A percentile compares a stretch with the other conserved stretches of the same genome.
Conservation (phyloP, 2,329 filamentous ascomycete species). For the Colletotrichum truncatum region DNA sequence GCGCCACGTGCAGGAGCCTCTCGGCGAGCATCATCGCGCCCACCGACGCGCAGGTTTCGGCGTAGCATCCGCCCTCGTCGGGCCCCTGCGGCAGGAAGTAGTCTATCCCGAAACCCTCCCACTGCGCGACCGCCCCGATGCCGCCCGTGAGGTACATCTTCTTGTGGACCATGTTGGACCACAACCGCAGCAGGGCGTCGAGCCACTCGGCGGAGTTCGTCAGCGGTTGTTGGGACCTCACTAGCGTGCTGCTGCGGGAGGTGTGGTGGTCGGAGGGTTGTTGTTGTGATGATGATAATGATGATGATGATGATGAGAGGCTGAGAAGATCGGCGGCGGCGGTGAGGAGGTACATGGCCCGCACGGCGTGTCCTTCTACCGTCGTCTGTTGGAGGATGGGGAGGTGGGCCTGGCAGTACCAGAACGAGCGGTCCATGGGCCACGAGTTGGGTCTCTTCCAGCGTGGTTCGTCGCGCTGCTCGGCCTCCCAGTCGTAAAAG, state of each 20-base stretch:
- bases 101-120: slow-evolving; percentile 68
- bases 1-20: slow-evolving; percentile 57
- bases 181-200: slow-evolving; percentile 56
- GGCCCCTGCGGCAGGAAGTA: slow-evolving; percentile 67
- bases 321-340: slow-evolving; percentile 64
- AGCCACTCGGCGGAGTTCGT: slow-evolving; percentile 40
- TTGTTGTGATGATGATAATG: too few relatives aligned
- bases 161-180: slow-evolving; percentile 67
- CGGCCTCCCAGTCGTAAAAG: slow-evolving; percentile 64
- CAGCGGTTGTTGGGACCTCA: slow-evolving; percentile 29
- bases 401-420: slow-evolving; percentile 66
- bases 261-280: too few relatives aligned
- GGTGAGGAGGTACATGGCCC: slow-evolving; percentile 68
- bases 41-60: slow-evolving; percentile 69
- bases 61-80: slow-evolving; percentile 70
- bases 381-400: slow-evolving; percentile 63
- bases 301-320: too few relatives aligned
- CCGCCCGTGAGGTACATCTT: slow-evolving; percentile 73
- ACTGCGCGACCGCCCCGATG: slow-evolving; percentile 65
- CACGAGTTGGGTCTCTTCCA: slow-evolving; percentile 58
- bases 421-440: slow-evolving; percentile 47
- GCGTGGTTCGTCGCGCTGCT: slow-evolving; percentile 36
- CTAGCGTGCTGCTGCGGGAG: neutral
- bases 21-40: slow-evolving; percentile 70
- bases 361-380: slow-evolving; percentile 67